Evolutionary conservation across 1,284 basidiomycete genomes (phyloP).

Genomic region (Ganoderma sinense): DNA sequence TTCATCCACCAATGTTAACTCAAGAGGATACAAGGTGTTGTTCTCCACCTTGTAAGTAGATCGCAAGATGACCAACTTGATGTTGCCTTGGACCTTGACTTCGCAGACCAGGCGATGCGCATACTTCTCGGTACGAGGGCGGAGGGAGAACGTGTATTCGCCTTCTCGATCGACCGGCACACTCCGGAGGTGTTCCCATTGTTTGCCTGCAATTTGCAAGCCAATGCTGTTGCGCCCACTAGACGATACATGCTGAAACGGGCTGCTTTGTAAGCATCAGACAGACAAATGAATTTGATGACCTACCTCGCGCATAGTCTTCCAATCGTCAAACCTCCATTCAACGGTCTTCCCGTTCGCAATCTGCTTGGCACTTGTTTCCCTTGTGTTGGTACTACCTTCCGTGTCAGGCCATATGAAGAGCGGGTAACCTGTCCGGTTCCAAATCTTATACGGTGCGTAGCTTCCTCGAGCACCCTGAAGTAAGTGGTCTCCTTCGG

Average conservation of each 20-base stretch:
- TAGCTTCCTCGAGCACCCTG: conserved; percentile 84
- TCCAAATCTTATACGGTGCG: conserved; percentile 93
- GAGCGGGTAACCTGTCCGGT: conserved; percentile 88
- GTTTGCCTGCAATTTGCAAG: conserved; percentile 85
- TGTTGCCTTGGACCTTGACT: conserved; percentile 90
- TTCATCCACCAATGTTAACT: conserved; percentile 91
- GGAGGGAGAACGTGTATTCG: conserved; percentile 88
- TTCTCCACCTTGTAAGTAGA: conserved; percentile 97
- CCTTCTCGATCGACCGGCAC: conserved; percentile 96
- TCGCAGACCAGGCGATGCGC: conserved; percentile 90
- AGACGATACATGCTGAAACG: conserved; percentile 76
- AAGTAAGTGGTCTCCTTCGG: conserved; percentile 77
- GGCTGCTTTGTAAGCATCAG: background rate
- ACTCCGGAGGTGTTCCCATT: conserved; percentile 91
- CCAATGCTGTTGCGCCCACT: conserved; percentile 86
- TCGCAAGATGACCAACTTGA: conserved; percentile 95
- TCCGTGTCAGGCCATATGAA: conserved; percentile 85
- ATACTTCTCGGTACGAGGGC: conserved; percentile 81
- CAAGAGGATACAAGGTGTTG: conserved; percentile 90
- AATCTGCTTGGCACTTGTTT: conserved; percentile 60
- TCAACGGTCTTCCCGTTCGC: conserved; percentile 84
- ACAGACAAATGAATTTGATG: background rate
- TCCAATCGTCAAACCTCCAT: conserved; percentile 99
- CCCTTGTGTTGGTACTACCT: conserved; percentile 54
- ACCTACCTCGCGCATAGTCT: conserved; percentile 89